Percentiles rank a stretch among this genome's conserved stretches.
Conservation (phyloP, 495 filamentous ascomycete genomes). For the Elasticomyces elasticus region DNA sequence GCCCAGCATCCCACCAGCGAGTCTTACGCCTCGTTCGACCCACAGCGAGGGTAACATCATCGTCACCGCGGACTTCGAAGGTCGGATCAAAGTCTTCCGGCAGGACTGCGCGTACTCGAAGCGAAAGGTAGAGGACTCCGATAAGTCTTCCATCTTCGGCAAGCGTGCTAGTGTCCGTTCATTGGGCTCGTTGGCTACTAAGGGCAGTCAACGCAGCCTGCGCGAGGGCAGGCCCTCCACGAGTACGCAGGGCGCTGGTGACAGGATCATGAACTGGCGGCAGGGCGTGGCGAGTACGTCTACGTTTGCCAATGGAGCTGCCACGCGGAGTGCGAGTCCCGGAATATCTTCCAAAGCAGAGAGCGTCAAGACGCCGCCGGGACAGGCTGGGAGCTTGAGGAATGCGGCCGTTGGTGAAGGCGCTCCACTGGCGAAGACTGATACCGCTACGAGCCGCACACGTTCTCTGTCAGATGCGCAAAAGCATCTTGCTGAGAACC, state of each 20-base stretch:
- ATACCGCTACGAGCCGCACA: background rate
- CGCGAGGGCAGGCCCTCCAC: conserved; percentile 36
- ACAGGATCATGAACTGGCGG: conserved; percentile 87
- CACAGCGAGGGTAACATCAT: conserved; percentile 87
- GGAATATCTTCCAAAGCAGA: conserved; percentile 40
- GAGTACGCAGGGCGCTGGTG: conserved; percentile 49
- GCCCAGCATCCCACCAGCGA: conserved; percentile 23
- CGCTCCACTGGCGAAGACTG: background rate
- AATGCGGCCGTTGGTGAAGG: background rate
- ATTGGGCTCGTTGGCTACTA: conserved; percentile 50
- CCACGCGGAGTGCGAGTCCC: conserved; percentile 46
- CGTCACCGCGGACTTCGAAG: conserved; percentile 78
- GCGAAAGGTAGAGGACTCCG: conserved; percentile 48
- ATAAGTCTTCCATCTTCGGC: conserved; percentile 66
- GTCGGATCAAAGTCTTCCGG: conserved; percentile 84
- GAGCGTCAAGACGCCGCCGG: background rate
- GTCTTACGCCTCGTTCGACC: conserved; percentile 42
- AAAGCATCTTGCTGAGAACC: conserved; percentile 5
- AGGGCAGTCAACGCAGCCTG: conserved; percentile 48
- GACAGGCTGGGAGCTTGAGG: background rate
- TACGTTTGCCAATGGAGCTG: conserved; percentile 37
- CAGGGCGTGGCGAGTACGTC: conserved; percentile 57
- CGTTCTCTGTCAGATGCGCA: background rate
- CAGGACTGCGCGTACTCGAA: conserved; percentile 78
- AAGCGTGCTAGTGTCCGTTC: conserved; percentile 55